Evolutionary conservation across 2,329 filamentous ascomycete species (phyloP).

Genomic region (Sporothrix globosa): DNA sequence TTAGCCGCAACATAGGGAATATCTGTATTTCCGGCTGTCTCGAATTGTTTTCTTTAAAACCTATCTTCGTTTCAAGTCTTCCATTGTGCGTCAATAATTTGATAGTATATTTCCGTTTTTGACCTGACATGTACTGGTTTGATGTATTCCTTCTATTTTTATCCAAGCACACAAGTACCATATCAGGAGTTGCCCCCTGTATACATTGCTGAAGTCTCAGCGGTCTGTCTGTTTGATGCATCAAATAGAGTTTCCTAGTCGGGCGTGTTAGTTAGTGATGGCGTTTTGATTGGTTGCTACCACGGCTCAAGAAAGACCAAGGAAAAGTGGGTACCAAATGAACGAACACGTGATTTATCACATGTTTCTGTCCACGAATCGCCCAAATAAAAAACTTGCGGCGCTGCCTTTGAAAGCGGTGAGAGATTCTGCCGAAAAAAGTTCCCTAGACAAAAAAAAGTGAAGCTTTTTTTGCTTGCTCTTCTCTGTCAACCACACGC

Average conservation of each 20-base stretch:
- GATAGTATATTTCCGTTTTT: too few relatives aligned
- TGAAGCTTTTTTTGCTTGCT: conserved; percentile 2
- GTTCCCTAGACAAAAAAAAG: conserved; percentile 10
- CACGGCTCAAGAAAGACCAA: neutral
- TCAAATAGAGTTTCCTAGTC: conserved; percentile 17
- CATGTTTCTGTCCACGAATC: neutral
- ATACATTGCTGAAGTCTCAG: too few relatives aligned
- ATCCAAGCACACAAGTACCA: too few relatives aligned
- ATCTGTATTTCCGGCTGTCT: too few relatives aligned
- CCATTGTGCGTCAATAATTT: too few relatives aligned
- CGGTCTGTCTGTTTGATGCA: neutral
- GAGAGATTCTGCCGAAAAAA: conserved; percentile 21
- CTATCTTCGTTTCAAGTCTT: too few relatives aligned
- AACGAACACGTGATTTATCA: neutral
- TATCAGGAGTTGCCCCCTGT: too few relatives aligned
- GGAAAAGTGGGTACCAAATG: neutral
- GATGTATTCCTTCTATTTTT: too few relatives aligned
- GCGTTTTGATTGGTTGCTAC: neutral
- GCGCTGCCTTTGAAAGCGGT: conserved; percentile 5
- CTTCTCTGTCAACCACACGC: conserved; percentile 2
- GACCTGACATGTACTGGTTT: too few relatives aligned
- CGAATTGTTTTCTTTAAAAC: too few relatives aligned
- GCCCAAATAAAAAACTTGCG: neutral
- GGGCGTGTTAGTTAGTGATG: conserved; percentile 5
- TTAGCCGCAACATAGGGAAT: too few relatives aligned